phyloP scores from a whole-genome alignment of 2,329 filamentous ascomycete genomes.

The Cadophora sp. region DNA sequence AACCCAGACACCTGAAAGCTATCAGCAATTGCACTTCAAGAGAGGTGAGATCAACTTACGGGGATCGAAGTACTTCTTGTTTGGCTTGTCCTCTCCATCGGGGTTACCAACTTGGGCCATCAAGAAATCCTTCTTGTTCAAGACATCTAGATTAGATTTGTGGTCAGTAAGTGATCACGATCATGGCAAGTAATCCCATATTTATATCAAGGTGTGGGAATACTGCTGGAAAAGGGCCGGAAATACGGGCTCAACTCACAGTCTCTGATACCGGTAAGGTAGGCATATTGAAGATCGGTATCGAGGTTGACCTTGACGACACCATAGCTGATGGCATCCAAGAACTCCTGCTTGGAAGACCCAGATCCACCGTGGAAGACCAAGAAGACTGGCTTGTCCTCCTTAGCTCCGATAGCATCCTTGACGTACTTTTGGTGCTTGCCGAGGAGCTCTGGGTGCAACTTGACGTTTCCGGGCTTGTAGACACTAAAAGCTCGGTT shows the following conservation, averaged over 20 bases:
- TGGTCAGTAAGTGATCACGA: neutral
- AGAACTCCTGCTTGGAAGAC: slow-evolving; percentile 88
- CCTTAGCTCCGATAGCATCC: slow-evolving; percentile 73
- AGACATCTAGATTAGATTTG: slow-evolving; percentile 58
- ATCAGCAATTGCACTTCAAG: slow-evolving; percentile 8
- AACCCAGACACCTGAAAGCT: slow-evolving; percentile 74
- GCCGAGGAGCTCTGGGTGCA: slow-evolving; percentile 92
- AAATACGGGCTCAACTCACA: slow-evolving; percentile 48
- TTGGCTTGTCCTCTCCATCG: slow-evolving; percentile 95
- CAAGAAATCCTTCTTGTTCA: slow-evolving; percentile 95
- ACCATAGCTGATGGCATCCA: slow-evolving; percentile 86
- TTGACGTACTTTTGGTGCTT: slow-evolving; percentile 96
- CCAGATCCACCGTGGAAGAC: slow-evolving; percentile 99
- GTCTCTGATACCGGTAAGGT: slow-evolving; percentile 91
- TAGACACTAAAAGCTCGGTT: slow-evolving; percentile 69
- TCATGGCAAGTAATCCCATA: neutral
- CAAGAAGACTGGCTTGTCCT: slow-evolving; percentile 95
- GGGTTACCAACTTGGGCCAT: slow-evolving; percentile 89
- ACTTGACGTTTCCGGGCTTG: slow-evolving; percentile 96
- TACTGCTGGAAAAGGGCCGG: too few species aligned
- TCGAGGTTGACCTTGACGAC: slow-evolving; percentile 99
- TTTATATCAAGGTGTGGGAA: too few species aligned
- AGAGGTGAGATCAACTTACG: slow-evolving; percentile 23
- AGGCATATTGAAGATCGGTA: slow-evolving; percentile 96
- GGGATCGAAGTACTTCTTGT: slow-evolving; percentile 90